Evolutionary conservation across 805 yeast genomes (phyloP), one percentile per base, ranked within the genome.

Genomic region (Yamadazyma insecticola): DNA sequence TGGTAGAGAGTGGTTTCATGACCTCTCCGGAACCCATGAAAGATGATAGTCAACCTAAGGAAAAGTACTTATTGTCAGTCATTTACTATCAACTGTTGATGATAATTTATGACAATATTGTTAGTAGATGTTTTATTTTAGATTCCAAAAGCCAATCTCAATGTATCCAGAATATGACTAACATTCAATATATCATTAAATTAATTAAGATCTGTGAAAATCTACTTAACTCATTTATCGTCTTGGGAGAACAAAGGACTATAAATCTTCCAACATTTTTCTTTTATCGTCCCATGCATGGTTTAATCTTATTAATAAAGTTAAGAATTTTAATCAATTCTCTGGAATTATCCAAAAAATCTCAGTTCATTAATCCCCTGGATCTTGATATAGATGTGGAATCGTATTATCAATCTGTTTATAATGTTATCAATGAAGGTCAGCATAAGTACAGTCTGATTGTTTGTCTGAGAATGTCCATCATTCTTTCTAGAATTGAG

Each of bases 211-310:
- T 67, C 5, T 63, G 74, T 46, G 72, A 69, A 41, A 64, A 62
- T 35, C 58, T 70, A 25, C 55, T 74, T 23, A 66, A 63, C 24
- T 60, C 70, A 3, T 74, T 72, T 46, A 53, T 68, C 12, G 47
- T 53, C 16, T 36, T 71, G 15, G 61, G 67, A 33, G 33, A 37
- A 4, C 57, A 55, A 8, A 58, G 60, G 35, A 60, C 71, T 1
- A 37, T 53, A 4, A 47, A 56, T 26, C 67, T 62, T 35, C 78
- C 78, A 2, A 72, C 78, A 0, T 69, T 71, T 39, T 65, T 72
- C 41, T 68, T 69, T 45, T 74, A 72, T 40, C 50, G 78, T 27
- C 76, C 78, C 3, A 57, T 73, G 65, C 71, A 72, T 44, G 71
- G 77, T 0, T 47, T 74, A 14, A 70, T 72, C 16, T 60, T 72